Conservation (phyloP, 148 eudicot species). For the Bassia scoparia region DNA sequence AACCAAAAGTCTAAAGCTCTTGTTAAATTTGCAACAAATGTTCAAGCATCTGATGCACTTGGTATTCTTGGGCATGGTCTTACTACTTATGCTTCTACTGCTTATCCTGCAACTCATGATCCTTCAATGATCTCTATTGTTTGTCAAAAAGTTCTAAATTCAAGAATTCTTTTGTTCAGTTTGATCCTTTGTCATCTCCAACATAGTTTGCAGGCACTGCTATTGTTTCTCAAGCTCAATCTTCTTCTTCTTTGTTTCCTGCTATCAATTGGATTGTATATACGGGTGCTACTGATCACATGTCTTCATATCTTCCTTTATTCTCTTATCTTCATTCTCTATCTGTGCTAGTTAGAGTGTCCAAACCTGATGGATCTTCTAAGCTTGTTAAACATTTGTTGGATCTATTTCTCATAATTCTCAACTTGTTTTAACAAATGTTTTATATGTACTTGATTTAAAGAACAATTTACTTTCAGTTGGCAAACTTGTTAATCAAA, state of each 20-base stretch:
- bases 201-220: background rate
- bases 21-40: no score
- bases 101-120: no score
- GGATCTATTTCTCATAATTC: background rate
- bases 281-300: background rate
- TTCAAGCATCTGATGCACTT: no score
- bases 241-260: background rate
- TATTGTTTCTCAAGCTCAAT: background rate
- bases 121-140: no score
- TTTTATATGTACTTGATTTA: background rate
- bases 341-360: background rate
- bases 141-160: no score
- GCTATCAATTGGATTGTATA: background rate
- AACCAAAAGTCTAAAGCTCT: no score
- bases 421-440: background rate
- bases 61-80: no score
- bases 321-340: background rate
- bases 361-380: background rate
- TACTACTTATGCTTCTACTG: no score
- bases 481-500: background rate
- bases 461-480: background rate
- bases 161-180: no score
- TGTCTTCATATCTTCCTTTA: background rate
- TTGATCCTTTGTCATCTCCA: no score
- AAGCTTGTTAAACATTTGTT: background rate